phyloP scores from a whole-genome alignment of 169 alveolate species.

The Plasmodium malariae region DNA sequence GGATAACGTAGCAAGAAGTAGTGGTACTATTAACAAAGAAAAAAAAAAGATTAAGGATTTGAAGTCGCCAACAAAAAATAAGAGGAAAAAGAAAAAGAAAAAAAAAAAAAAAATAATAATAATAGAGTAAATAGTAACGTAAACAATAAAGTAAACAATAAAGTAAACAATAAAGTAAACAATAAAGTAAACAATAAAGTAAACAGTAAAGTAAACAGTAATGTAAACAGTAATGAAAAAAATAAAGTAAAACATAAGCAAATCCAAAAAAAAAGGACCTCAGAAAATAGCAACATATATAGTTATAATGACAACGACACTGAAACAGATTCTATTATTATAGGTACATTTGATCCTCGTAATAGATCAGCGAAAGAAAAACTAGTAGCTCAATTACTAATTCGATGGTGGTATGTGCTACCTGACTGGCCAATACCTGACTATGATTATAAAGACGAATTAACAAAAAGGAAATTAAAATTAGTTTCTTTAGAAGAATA shows the following conservation, averaged over 20 bases:
- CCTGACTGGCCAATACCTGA: constrained; percentile 96
- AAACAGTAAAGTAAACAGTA: neutral
- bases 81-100: constrained; percentile 9
- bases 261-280: neutral
- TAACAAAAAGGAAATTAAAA: constrained; percentile 87
- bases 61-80: neutral
- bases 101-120: neutral
- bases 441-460: constrained; percentile 84
- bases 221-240: neutral
- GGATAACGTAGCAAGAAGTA: neutral
- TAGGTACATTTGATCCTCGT: constrained; percentile 84
- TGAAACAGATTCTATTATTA: constrained; percentile 78
- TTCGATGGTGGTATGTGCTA: constrained; percentile 94
- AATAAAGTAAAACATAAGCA: neutral
- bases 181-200: too few species aligned
- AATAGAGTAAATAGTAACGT: neutral
- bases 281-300: constrained; percentile 3
- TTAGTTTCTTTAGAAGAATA: constrained; percentile 89
- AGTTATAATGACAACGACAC: constrained; percentile 37
- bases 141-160: too few species aligned
- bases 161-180: too few species aligned
- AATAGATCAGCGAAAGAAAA: constrained; percentile 79
- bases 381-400: constrained; percentile 83
- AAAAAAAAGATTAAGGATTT: neutral
- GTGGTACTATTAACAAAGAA: neutral